Conservation (phyloP, 2,329 filamentous ascomycete genomes). For the Fonsecaea erecta region DNA sequence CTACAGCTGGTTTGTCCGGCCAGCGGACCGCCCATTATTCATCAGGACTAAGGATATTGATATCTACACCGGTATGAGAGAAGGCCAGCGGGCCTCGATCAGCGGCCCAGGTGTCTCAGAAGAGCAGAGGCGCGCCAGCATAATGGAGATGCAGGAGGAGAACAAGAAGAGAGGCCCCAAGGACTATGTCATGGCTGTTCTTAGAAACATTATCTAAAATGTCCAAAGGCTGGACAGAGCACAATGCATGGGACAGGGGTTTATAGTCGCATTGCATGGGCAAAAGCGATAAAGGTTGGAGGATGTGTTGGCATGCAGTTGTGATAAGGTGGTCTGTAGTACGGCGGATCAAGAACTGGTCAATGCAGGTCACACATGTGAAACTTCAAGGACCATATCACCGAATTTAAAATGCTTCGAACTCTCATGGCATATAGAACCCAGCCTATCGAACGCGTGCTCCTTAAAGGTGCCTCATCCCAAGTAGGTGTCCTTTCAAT, state of each 20-base stretch:
- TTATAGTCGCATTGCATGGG: constrained; percentile 15
- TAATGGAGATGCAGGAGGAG: constrained; percentile 40
- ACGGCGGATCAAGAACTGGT: neutral
- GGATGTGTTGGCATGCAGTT: constrained; percentile 11
- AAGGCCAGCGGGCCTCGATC: constrained; percentile 36
- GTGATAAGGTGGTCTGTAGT: constrained; percentile 1
- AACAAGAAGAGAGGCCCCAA: constrained; percentile 40
- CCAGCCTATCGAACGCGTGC: too few relatives aligned
- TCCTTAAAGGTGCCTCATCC: too few relatives aligned
- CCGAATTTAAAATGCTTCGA: too few relatives aligned
- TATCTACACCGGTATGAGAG: constrained; percentile 46
- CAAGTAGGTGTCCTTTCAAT: too few relatives aligned
- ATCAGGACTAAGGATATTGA: constrained; percentile 43
- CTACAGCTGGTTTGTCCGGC: constrained; percentile 37
- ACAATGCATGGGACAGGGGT: constrained; percentile 21
- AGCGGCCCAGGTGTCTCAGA: constrained; percentile 39
- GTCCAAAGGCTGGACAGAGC: constrained; percentile 24
- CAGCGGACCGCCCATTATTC: constrained; percentile 41
- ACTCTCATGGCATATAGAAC: too few relatives aligned
- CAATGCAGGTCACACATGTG: too few relatives aligned
- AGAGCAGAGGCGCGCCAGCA: constrained; percentile 41
- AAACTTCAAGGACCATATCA: too few relatives aligned
- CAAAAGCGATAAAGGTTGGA: constrained; percentile 20
- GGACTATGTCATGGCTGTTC: constrained; percentile 25
- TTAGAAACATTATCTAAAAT: constrained; percentile 32